These are phyloP conservation scores for Aristolochia contorta DNA, from an alignment of 164 flowering plant species.

Conservation along the genomic window DNA sequence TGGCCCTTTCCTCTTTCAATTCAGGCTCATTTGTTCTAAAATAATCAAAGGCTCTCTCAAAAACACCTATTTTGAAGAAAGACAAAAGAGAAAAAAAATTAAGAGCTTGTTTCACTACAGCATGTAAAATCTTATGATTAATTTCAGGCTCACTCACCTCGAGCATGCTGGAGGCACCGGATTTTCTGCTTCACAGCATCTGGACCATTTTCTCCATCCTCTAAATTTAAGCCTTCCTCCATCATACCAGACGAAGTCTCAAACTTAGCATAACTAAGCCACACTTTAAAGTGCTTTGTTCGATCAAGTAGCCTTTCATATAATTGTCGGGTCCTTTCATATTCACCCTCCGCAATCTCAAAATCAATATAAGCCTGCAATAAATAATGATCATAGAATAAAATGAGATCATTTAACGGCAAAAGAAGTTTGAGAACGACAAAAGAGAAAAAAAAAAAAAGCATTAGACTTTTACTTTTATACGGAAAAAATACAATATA, in stretches of 20 bases:
- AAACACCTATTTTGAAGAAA: conserved; percentile 37
- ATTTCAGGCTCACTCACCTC: conserved; percentile 37
- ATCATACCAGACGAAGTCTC: conserved; percentile 55
- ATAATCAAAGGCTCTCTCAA: conserved; percentile 66
- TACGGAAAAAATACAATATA: no score
- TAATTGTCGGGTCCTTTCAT: conserved; percentile 59
- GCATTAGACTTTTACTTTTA: no score
- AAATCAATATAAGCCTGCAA: conserved; percentile 90
- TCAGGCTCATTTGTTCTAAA: conserved; percentile 73
- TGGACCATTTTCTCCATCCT: conserved; percentile 23
- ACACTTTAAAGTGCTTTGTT: conserved; percentile 88
- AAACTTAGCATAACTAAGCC: conserved; percentile 90
- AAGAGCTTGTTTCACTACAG: conserved; percentile 5
- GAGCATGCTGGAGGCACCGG: conserved; percentile 40
- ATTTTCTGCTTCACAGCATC: conserved; percentile 27
- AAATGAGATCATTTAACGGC: no score
- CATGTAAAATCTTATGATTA: conserved; percentile 1
- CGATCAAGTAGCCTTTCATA: conserved; percentile 82
- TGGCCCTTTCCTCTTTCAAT: conserved; percentile 83
- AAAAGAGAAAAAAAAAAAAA: no score
- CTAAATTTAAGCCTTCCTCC: conserved; percentile 22
- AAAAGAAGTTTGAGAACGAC: no score
- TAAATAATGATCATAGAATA: neutral
- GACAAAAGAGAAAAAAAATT: neutral
- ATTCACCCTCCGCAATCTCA: conserved; percentile 73